These are phyloP conservation scores for Carex pumila DNA, from an alignment of 176 grass and related monocot genomes.

Conservation along the genomic window DNA sequence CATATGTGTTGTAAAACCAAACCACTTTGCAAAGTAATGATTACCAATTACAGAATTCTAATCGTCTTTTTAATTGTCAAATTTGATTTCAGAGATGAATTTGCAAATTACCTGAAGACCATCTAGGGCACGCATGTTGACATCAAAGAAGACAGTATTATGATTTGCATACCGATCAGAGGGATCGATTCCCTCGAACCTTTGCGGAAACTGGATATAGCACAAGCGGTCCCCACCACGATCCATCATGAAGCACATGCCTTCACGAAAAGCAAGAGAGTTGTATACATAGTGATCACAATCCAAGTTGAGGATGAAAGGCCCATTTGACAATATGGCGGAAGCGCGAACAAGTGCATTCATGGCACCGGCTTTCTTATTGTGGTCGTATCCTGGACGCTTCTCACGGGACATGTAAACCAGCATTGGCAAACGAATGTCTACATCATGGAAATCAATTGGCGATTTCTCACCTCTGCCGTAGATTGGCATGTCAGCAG, in stretches of 20 bases:
- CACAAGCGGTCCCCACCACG: slow-evolving; percentile 80
- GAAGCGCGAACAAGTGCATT: slow-evolving; percentile 95
- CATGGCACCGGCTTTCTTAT: slow-evolving; percentile 98
- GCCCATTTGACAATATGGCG: slow-evolving; percentile 90
- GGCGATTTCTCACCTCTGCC: slow-evolving; percentile 47
- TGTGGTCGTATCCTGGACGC: slow-evolving; percentile 91
- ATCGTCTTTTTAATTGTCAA: neutral
- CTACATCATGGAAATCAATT: slow-evolving; percentile 56
- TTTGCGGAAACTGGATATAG: slow-evolving; percentile 91
- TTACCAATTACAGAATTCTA: neutral
- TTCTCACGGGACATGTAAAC: slow-evolving; percentile 94
- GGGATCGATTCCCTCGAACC: slow-evolving; percentile 94
- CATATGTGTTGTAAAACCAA: slow-evolving; percentile 1
- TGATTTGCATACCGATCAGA: slow-evolving; percentile 96
- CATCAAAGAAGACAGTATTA: slow-evolving; percentile 95
- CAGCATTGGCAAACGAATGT: slow-evolving; percentile 80
- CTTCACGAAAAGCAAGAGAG: slow-evolving; percentile 75
- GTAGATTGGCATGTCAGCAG: slow-evolving; percentile 52
- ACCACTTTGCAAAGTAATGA: neutral
- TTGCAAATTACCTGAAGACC: slow-evolving; percentile 41
- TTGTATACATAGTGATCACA: slow-evolving; percentile 98
- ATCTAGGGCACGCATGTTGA: slow-evolving; percentile 98
- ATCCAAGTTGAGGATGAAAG: slow-evolving; percentile 97
- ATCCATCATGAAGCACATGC: slow-evolving; percentile 99
- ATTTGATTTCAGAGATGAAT: neutral